These are phyloP conservation scores for Blastocystis hominis DNA, from an alignment of 352 stramenopile genomes.

Conservation along the genomic window DNA sequence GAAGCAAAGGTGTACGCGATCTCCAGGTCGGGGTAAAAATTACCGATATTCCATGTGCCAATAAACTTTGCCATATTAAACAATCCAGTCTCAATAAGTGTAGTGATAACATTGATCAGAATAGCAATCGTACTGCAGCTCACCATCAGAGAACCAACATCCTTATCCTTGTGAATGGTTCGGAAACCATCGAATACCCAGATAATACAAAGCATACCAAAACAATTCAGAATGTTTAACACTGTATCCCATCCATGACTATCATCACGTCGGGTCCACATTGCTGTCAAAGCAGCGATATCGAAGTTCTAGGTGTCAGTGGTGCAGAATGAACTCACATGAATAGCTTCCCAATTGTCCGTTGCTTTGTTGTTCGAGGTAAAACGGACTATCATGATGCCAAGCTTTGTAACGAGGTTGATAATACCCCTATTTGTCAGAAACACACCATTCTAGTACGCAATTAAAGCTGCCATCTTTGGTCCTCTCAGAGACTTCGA, in stretches of 20 bases:
- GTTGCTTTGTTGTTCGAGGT: not conserved
- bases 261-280: slow-evolving; percentile 14
- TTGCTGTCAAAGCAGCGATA: not conserved
- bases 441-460: not conserved
- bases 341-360: not conserved
- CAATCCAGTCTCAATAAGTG: slow-evolving; percentile 5
- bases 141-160: slow-evolving; percentile 31
- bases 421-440: not conserved
- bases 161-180: slow-evolving; percentile 28
- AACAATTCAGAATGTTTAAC: slow-evolving; percentile 22
- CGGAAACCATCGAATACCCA: slow-evolving; percentile 37
- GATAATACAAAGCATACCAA: slow-evolving; percentile 3
- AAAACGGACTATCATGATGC: slow-evolving; percentile 35
- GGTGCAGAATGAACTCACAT: not conserved
- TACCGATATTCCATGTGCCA: slow-evolving; percentile 14
- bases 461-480: not conserved
- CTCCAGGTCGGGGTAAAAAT: not conserved
- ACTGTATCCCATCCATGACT: slow-evolving; percentile 51
- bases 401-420: not conserved
- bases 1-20: not conserved
- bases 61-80: slow-evolving; percentile 11
- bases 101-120: slow-evolving; percentile 25
- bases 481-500: slow-evolving; percentile 7
- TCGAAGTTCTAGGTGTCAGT: not conserved
- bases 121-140: not conserved